Evolutionary conservation across 495 filamentous ascomycete genomes (phyloP), one percentile per base, ranked within the genome.

Genomic region (Poronia punctata): DNA sequence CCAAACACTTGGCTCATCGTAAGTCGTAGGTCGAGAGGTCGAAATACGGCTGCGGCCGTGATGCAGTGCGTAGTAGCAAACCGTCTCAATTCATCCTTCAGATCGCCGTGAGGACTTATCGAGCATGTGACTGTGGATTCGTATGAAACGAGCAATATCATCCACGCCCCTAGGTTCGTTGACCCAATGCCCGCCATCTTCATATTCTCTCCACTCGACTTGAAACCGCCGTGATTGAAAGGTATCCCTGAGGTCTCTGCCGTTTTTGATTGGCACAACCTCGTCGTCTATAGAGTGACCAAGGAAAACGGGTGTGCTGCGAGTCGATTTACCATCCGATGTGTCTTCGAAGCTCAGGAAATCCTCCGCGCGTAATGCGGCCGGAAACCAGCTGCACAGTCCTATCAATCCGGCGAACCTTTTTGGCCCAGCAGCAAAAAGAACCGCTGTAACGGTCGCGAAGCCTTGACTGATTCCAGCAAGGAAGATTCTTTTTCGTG

Each of bases 181-280:
- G 23, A 78, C 69, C 75, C 74, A 79, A 54, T 81, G 77, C 1
- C 73, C 73, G 1, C 79, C 64, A 2, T 60, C 64, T 35, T 62
- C 23, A 55, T 79, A 82, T 25, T 62, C 60, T 46, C 62, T 67
- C 63, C 65, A 77, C 14, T 60, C 60, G 4, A 78, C 63, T 23
- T 64, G 33, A 31, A 66, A 43, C 1, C 50, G 58, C 0, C 66
- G 33, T 3, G 29, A 21, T 33, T 65, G 35, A 34, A 81, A 42
- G 6, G 55, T 53, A 19, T 62, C 53, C 11, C 54, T 50, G 43
- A 76, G 56, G n/a, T 53, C 42, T 27, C 57, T 43, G 4, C 76
- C 76, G 17, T 70, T 53, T 4, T 55, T 25, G 0, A 72, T 47
- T n/a, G 63, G 56, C 4, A 80, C 67, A 14, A 74, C 63, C 0